These are phyloP conservation scores for Hansfordia pulvinata DNA, from an alignment of 2,329 filamentous ascomycete genomes.

Conservation along the genomic window DNA sequence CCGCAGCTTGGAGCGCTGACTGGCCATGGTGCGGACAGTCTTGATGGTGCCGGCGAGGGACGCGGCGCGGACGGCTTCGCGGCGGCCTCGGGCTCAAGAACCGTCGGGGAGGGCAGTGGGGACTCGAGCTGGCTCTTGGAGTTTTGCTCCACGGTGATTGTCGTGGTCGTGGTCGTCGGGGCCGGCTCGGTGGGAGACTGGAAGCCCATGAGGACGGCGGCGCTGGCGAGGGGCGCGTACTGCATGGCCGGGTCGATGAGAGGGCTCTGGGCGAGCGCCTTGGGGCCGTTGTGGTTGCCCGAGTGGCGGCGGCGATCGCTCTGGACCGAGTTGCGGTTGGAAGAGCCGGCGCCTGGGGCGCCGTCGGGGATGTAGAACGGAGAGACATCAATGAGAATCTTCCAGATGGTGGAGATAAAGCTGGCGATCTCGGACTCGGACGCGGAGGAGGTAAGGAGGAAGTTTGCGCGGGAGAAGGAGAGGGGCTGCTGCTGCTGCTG, in stretches of 20 bases:
- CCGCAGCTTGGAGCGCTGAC: conserved; percentile 16
- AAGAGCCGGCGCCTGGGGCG: conserved; percentile 2
- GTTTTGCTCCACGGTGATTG: not conserved
- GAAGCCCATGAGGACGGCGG: conserved; percentile 12
- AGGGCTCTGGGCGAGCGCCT: conserved; percentile 7
- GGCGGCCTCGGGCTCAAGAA: not conserved
- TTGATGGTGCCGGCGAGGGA: conserved; percentile 13
- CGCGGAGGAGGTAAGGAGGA: conserved; percentile 40
- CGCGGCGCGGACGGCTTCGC: conserved; percentile 3
- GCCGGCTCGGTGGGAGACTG: conserved; percentile 3
- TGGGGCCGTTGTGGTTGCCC: conserved; percentile 1
- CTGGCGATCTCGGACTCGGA: conserved; percentile 36
- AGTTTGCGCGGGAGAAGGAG: conserved; percentile 37
- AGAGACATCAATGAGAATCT: conserved; percentile 29
- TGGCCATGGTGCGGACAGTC: conserved; percentile 11
- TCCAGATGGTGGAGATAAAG: conserved; percentile 39
- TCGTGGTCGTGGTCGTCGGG: not conserved
- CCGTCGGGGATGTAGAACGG: conserved; percentile 30
- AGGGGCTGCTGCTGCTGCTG: conserved; percentile 9
- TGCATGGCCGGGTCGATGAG: conserved; percentile 7
- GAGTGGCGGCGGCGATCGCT: conserved; percentile 1
- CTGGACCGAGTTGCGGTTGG: not conserved
- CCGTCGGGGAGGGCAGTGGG: not conserved
- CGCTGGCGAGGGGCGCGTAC: conserved; percentile 9
- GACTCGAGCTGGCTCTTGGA: not conserved